Evolutionary conservation across 176 grass and related monocot species (phyloP).

Genomic region (Eremochloa ophiuroides): DNA sequence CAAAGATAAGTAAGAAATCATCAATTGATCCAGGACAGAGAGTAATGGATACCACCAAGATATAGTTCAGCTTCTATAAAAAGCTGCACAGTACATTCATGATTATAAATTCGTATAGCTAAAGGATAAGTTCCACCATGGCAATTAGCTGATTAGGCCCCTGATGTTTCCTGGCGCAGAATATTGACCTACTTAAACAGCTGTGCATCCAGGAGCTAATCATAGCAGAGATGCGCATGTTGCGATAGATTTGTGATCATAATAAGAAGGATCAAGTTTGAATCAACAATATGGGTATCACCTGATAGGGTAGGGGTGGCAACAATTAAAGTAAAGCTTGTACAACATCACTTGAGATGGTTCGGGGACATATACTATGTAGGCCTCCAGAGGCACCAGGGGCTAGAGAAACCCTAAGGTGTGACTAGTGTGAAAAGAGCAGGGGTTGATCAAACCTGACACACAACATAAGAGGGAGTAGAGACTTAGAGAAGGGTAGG

Average conservation of each 20-base stretch:
- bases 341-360: not conserved
- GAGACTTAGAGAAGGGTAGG: not conserved
- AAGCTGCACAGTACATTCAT: not conserved
- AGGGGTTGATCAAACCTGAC: not conserved
- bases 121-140: not conserved
- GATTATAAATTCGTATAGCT: not conserved
- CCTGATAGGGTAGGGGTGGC: not conserved
- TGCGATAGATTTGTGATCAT: not conserved
- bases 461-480: not conserved
- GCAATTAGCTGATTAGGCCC: not conserved
- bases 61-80: conserved; percentile 1
- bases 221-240: not conserved
- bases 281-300: not conserved
- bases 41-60: not conserved
- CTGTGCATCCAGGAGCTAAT: not conserved
- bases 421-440: not conserved
- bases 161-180: not conserved
- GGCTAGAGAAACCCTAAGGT: not conserved
- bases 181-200: not conserved
- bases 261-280: not conserved
- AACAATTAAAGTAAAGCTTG: not conserved
- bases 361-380: not conserved
- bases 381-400: not conserved
- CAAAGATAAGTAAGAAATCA: conserved; percentile 33
- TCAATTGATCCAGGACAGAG: conserved; percentile 5